Evolutionary conservation across 2,329 filamentous ascomycete species (phyloP), one percentile per base, ranked within the genome.

Genomic region (Hypoxylon sp.): DNA sequence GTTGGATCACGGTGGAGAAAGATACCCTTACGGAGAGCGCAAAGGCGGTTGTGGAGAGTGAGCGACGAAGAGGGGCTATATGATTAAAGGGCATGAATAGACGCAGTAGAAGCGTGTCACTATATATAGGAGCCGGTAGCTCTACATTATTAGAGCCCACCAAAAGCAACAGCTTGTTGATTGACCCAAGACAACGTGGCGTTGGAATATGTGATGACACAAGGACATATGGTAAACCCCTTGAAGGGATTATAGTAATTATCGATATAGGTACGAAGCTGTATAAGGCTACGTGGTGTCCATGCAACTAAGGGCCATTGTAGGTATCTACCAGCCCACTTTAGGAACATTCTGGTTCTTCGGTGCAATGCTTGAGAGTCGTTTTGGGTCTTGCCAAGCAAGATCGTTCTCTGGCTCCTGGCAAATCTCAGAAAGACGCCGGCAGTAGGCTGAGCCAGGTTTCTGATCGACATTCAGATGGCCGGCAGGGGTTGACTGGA

Each of bases 1-100:
- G 82, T 48, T 82, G 83, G 67, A 82, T 88, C 59, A 82, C 78
- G 3, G 85, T 88, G 14, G 84, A 86, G 51, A 80, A 79, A 42
- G 83, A 85, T 57, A 53, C 54, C 17, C 68, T 78, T 3, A 47
- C 74, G 29, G 65, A 75, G 24, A 47, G 57, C 31, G 66, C 62
- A 9, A 70, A 59, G 61, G 57, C 55, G 17, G 33, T 71, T 19
- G 50, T 63, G n/a, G 68, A 67, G 42, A 64, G 54, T 11, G 66
- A 70, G 26, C 67, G 55, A 24, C n/a, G 63, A 2, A 59, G 57
- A n/a, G 24, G 26, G 19, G 9, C 3, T 57, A 3, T 22, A 2
- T 61, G 17, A 59, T 19, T 19, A 26, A 44, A 31, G 42, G 22
- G 13, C n/a, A 29, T 2, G 2, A 11, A 22, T 44, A 44, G 3